Base-by-base conservation (phyloP, 805 yeast genomes). In the Metschnikowia proteae region DNA sequence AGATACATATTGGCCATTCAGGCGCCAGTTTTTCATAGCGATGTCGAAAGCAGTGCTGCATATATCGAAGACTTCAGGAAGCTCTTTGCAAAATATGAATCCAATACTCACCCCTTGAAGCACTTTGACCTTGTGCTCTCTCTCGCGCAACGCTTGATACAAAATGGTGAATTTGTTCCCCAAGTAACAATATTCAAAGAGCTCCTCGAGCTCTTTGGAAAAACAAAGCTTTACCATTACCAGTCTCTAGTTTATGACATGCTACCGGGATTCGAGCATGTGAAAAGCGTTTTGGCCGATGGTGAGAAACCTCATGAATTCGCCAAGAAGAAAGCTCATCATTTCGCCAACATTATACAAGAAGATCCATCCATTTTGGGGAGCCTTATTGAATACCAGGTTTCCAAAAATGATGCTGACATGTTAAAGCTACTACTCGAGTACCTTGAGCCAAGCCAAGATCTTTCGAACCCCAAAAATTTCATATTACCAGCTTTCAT, bases 291-390 rank as follows among this genome's bases (percentile, higher is more conserved):
- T 1, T 55, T 66, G 40, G 62, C 67, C 1, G 54, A 52, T 5
- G 46, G 50, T 9, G 32, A 41, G 5, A 27, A 6, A 3, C 7
- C 38, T 5, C 45, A 48, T 33, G 40, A 33, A 4, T 23, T 48
- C 11, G 48, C 57, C 3, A 51, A 58, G 2, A 45, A 58, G 10
- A 39, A 56, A n/a, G 53, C 59, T 1, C 47, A 51, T 39, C 67
- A 65, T 35, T 66, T 63, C 45, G 51, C 22, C 43, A 27, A 35
- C 39, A 40, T 63, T 3, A 56, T 73, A 5, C 65, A 67, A 46
- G 43, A 55, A 33, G 58, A 62, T 22, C 74, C 76, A 0, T 56
- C 59, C 9, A 53, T 70, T n/a, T 42, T 73, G 22, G 48, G 43
- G 3, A 54, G 63, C 6, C 55, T 73, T 13, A 47, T 70, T 7